These are phyloP conservation scores for Mrakia blollopis DNA, from an alignment of 768 basidiomycete genomes.

Conservation along the genomic window DNA sequence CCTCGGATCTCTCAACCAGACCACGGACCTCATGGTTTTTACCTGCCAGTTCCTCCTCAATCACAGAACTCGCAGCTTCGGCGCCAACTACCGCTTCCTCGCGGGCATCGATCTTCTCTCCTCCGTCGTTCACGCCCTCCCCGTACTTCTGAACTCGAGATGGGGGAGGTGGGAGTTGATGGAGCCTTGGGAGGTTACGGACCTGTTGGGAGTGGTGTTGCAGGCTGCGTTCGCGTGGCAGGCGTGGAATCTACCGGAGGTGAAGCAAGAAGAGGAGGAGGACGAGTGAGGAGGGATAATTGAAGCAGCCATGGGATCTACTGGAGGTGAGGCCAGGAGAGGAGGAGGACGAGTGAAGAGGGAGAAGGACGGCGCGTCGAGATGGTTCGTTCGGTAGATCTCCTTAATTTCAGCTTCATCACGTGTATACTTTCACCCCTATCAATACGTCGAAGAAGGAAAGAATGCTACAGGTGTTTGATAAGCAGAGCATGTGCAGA, in stretches of 20 bases:
- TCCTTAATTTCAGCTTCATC: too few relatives aligned
- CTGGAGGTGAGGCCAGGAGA: not conserved
- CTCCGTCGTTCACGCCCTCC: not conserved
- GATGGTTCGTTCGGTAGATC: too few relatives aligned
- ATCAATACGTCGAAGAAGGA: not conserved
- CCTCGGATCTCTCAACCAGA: not conserved
- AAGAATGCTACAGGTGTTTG: not conserved
- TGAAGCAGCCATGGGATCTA: too few relatives aligned
- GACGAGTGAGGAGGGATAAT: too few relatives aligned
- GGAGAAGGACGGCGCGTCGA: not conserved
- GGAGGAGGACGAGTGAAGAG: not conserved
- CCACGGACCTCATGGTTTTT: not conserved
- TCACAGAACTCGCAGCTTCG: not conserved
- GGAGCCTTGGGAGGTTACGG: not conserved
- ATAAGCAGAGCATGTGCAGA: not conserved
- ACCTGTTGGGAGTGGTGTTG: not conserved
- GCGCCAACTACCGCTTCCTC: not conserved
- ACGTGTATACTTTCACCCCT: too few relatives aligned
- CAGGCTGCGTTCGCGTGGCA: not conserved
- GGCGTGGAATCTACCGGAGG: not conserved
- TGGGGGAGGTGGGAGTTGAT: not conserved
- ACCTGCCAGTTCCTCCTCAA: slow-evolving; percentile 1
- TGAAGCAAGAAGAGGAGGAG: not conserved
- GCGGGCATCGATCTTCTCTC: not conserved
- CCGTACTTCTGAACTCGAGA: not conserved